Percentiles rank a stretch among this genome's conserved stretches.
Conservation (phyloP, 768 basidiomycete species). For the Tephrocybe sp. region DNA sequence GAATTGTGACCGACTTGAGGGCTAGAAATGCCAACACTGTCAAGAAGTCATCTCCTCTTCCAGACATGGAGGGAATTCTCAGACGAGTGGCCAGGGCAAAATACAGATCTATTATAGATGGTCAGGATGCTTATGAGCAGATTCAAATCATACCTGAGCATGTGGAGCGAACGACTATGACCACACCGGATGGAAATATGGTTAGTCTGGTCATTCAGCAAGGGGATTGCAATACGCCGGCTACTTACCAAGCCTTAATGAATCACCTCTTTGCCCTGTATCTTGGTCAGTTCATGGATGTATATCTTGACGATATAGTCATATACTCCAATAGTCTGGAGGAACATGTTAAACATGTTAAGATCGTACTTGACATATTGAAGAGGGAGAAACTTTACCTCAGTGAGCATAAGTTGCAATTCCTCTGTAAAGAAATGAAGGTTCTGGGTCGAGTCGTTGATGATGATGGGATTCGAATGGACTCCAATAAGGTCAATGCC, state of each 20-base stretch:
- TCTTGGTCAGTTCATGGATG: constrained; percentile 22
- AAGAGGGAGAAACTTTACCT: not conserved
- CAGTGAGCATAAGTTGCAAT: not conserved
- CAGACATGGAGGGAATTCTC: constrained; percentile 3
- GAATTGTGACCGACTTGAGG: constrained; percentile 30
- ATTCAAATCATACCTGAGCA: constrained; percentile 23
- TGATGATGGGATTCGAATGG: not conserved
- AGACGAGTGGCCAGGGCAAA: constrained; percentile 11
- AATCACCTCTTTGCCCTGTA: constrained; percentile 26
- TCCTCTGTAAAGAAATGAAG: not conserved
- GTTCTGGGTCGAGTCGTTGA: not conserved
- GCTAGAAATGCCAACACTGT: constrained; percentile 35
- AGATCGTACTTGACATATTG: not conserved
- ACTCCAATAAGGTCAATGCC: not conserved
- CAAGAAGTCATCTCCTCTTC: constrained; percentile 26
- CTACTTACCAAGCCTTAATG: constrained; percentile 39
- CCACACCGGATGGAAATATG: constrained; percentile 28
- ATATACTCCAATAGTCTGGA: not conserved
- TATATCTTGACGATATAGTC: not conserved
- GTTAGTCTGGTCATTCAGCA: constrained; percentile 25
- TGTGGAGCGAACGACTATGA: constrained; percentile 16
- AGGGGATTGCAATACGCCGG: constrained; percentile 9
- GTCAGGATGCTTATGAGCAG: constrained; percentile 38
- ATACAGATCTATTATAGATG: constrained; percentile 29
- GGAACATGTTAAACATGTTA: not conserved